These are phyloP conservation scores for Starmerella sirachaensis DNA, from an alignment of 805 yeast genomes.

Conservation along the genomic window DNA sequence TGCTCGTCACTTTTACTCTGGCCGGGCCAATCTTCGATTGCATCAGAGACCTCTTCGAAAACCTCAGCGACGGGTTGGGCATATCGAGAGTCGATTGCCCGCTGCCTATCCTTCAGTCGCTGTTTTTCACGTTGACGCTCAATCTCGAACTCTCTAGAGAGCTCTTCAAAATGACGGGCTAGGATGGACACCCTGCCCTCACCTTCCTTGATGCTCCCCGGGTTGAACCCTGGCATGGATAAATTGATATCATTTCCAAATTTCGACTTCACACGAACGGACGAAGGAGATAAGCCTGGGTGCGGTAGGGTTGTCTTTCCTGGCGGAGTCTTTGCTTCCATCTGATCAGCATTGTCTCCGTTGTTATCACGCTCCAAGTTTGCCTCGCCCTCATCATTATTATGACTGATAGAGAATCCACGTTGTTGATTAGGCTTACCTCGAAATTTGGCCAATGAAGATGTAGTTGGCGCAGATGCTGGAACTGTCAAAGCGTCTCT, in stretches of 20 bases:
- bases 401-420: no score
- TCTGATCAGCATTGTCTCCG: no score
- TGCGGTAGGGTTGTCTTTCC: not conserved
- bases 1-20: not conserved
- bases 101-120: slow-evolving; percentile 44
- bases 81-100: slow-evolving; percentile 58
- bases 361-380: no score
- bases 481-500: no score
- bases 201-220: slow-evolving; percentile 3
- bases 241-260: slow-evolving; percentile 20
- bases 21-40: slow-evolving; percentile 26
- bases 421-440: no score
- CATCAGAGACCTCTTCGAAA: slow-evolving; percentile 72
- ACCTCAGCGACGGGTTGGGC: slow-evolving; percentile 85
- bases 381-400: no score
- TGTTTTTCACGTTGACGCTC: slow-evolving; percentile 72
- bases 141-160: slow-evolving; percentile 73
- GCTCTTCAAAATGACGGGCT: slow-evolving; percentile 60
- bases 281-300: not conserved
- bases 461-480: no score
- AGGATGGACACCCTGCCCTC: slow-evolving; percentile 27
- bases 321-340: not conserved
- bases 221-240: slow-evolving; percentile 41
- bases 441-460: no score
- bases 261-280: slow-evolving; percentile 16